Base-by-base conservation (phyloP, 2,329 filamentous ascomycete genomes). In the Neonectria magnoliae region DNA sequence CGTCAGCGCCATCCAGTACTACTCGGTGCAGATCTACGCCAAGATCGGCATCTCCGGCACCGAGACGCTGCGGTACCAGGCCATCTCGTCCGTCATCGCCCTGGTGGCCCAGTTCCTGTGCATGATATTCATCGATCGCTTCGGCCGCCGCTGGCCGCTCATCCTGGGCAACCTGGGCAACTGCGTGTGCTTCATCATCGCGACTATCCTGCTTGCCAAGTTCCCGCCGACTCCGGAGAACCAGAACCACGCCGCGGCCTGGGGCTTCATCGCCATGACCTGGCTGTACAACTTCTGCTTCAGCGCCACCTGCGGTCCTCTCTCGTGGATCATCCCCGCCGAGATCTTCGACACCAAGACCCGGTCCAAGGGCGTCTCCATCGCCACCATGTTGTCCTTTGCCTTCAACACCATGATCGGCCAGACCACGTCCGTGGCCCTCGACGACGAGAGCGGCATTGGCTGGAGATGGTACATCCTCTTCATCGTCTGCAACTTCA, bases 241-340 rank as follows among this genome's bases (percentile, higher is more conserved):
- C 51, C 80, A 82, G 62, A 77, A 77, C 63, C 79, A 78, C 44
- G 80, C 82, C 5, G 90, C 90, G 1, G 84, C 85, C 7, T 93
- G 90, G 90, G 91, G 88, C 1, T 95, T 94, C 78, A 94, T 94
- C 66, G 73, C 65, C 45, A 84, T 87, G 71, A 94, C 91, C 1
- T 94, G 92, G 92, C 76, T 92, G 1, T 94, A 93, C 83, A 94
- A 94, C 79, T 91, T 93, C 81, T 90, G 85, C 45, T 94, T 93
- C 83, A 90, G 85, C 4, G 85, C 85, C 36, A 91, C 90, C 2
- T 92, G 90, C 64, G 91, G 91, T 22, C 91, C 91, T 0, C 79
- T 93, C 1, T 79, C 77, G 0, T 85, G 79, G 85, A 86, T 87
- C 69, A 88, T 90, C 65, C 87, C 87, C 0, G 89, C 91, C 54